These are phyloP conservation scores for Alectoria sarmentosa DNA, from an alignment of 495 filamentous ascomycete species.

Conservation along the genomic window DNA sequence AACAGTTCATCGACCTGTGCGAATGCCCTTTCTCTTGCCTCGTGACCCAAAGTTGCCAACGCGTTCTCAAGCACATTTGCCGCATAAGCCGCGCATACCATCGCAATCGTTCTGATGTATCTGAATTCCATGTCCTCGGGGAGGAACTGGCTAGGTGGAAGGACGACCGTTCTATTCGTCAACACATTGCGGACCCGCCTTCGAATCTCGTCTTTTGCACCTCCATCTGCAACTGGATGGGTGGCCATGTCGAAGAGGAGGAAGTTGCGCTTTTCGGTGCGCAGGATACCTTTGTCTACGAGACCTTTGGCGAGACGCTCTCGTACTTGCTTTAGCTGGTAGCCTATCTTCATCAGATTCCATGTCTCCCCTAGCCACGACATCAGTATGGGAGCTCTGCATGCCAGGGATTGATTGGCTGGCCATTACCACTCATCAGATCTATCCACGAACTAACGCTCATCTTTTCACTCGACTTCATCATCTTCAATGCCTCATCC, in stretches of 20 bases:
- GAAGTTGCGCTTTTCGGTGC: conserved; percentile 98
- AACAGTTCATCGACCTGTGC: conserved; percentile 94
- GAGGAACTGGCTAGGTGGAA: conserved; percentile 74
- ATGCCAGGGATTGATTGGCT: neutral
- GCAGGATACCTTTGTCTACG: conserved; percentile 96
- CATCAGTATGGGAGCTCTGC: conserved; percentile 23
- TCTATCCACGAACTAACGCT: conserved; percentile 98
- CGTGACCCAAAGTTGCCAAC: conserved; percentile 86
- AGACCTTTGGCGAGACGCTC: conserved; percentile 97
- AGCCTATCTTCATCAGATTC: conserved; percentile 99
- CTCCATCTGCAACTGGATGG: conserved; percentile 94
- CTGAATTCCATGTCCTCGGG: conserved; percentile 92
- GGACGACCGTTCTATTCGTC: conserved; percentile 87
- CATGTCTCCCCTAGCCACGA: conserved; percentile 78
- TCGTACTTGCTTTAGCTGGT: conserved; percentile 98
- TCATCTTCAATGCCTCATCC: conserved; percentile 98
- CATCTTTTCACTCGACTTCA: conserved; percentile 99
- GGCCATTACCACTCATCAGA: conserved; percentile 80
- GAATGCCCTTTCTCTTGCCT: conserved; percentile 87
- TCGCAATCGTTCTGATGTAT: conserved; percentile 81
- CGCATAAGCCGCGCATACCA: conserved; percentile 97
- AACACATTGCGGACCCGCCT: conserved; percentile 86
- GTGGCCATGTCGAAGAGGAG: conserved; percentile 99
- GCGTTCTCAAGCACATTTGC: conserved; percentile 98
- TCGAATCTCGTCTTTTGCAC: conserved; percentile 95